Base-by-base conservation (phyloP, 2,329 filamentous ascomycete species). In the Monilinia laxa region DNA sequence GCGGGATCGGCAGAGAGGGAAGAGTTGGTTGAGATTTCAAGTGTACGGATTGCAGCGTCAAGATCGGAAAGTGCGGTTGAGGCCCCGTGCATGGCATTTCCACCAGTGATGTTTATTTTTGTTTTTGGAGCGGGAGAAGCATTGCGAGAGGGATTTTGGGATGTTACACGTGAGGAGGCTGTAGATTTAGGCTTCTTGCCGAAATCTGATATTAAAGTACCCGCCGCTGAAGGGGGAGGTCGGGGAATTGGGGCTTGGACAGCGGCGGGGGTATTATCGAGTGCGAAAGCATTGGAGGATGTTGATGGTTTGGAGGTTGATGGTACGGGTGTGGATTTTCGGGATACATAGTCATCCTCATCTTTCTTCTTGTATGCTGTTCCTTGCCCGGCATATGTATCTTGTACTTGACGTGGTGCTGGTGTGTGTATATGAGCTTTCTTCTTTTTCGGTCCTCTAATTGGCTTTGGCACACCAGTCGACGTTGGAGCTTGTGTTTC, bases 1-100 rank as follows among this genome's bases (percentile, higher is more conserved):
- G 81, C 80, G 35, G 80, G 79, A 31, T 87, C 81, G 16, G 12
- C 35, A 1, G 64, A 49, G 82, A 93, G 79, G 0, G 87, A 86
- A 0, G 93, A 92, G 75, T 97, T 97, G 2, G 93, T 97, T 63
- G 91, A 90, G n/a, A 97, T 85, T 76, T 99, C 95, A 9, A 99
- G 85, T 2, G 89, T 85, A 31, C 93, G 89, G 71, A 99, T 98
- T 5, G 94, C 93, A 1, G 92, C 88, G 71, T 91, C 88, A 1
- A 91, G 79, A 73, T 90, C 88, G 20, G 86, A 86, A 23, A 95
- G 81, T 0, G 89, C 87, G 1, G 89, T 89, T 0, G 90, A 92
- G 49, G 90, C 87, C 20, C 92, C 91, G 66, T 92, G 89, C 91
- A 95, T 95, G 1, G 91, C 87, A 12, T 85, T 88, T 16, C 92